Evolutionary conservation across 108 stramenopile genomes (phyloP).

Genomic region (Cyclotella kingstonii): DNA sequence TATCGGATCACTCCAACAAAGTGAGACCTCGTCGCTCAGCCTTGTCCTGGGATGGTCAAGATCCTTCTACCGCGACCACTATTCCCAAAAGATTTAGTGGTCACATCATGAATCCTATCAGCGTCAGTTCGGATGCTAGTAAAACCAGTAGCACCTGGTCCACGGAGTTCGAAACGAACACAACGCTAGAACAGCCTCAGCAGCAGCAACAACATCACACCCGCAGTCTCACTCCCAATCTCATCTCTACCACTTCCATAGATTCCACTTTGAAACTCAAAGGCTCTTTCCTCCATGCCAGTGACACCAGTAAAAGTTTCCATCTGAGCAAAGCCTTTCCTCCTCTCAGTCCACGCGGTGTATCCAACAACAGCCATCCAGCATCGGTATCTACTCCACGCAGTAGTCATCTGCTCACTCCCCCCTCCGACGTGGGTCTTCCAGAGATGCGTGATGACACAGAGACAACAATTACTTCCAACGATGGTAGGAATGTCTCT

Average conservation of each 20-base stretch:
- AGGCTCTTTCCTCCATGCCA: too few species aligned
- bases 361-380: not conserved
- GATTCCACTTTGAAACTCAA: not conserved
- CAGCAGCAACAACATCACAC: too few species aligned
- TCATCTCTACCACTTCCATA: too few species aligned
- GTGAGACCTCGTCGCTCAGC: not conserved
- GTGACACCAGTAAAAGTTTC: too few species aligned
- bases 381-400: not conserved
- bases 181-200: too few species aligned
- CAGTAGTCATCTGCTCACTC: not conserved
- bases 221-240: too few species aligned
- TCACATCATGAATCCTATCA: too few species aligned
- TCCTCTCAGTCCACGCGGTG: constrained; percentile 12
- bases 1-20: constrained; percentile 3
- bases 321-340: constrained; percentile 2
- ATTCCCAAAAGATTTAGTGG: not conserved
- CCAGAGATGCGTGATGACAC: not conserved
- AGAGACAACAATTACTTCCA: not conserved
- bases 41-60: constrained; percentile 12
- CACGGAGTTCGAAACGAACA: too few species aligned
- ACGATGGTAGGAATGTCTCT: too few species aligned
- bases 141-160: too few species aligned
- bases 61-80: not conserved
- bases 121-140: too few species aligned
- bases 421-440: not conserved